These are phyloP conservation scores for Solanum stenotomum DNA, from an alignment of 257 asterid genomes.

Conservation along the genomic window DNA sequence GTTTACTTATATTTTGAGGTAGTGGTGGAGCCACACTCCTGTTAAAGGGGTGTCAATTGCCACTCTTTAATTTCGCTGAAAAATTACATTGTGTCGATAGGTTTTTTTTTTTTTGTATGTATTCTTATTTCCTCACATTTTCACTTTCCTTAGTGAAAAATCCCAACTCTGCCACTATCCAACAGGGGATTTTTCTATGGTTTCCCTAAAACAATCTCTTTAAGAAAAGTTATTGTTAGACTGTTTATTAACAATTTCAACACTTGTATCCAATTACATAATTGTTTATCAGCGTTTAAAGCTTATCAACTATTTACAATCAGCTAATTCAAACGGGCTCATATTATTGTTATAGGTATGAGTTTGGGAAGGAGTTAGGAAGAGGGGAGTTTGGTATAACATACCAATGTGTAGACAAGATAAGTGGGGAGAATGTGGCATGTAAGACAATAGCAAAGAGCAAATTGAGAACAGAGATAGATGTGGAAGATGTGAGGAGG, in stretches of 20 bases:
- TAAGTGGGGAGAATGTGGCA: slow-evolving; percentile 41
- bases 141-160: no score
- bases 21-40: background rate
- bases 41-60: background rate
- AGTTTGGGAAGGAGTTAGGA: slow-evolving; percentile 69
- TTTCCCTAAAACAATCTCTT: no score
- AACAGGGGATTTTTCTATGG: background rate
- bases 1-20: background rate
- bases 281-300: background rate
- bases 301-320: background rate
- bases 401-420: slow-evolving; percentile 41
- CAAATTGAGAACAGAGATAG: slow-evolving; percentile 54
- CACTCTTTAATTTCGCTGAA: no score
- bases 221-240: background rate
- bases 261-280: background rate
- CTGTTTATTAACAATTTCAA: background rate
- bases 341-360: slow-evolving; percentile 7
- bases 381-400: slow-evolving; percentile 90
- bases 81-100: background rate
- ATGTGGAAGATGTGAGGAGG: slow-evolving; percentile 74
- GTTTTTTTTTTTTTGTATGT: no score
- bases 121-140: background rate
- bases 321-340: background rate
- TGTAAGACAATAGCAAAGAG: slow-evolving; percentile 79
- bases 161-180: background rate